phyloP scores from a whole-genome alignment of 140 eudicot genomes.

The Anethum foeniculum region DNA sequence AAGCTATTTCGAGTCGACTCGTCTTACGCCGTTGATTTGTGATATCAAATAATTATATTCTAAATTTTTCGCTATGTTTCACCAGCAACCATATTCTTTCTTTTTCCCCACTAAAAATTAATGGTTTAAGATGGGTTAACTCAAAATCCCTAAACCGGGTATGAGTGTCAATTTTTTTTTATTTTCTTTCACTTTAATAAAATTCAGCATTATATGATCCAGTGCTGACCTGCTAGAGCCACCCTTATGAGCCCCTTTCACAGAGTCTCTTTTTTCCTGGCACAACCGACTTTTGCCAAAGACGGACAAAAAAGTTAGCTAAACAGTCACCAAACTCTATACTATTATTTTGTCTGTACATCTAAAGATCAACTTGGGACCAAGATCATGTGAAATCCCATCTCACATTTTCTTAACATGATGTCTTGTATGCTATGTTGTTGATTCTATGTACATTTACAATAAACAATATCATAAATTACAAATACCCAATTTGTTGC shows the following conservation, averaged over 20 bases:
- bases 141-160: neutral
- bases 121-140: neutral
- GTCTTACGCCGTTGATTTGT: neutral
- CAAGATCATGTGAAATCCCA: neutral
- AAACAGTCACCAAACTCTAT: neutral
- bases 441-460: constrained; percentile 4
- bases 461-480: neutral
- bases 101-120: neutral
- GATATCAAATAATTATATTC: no score
- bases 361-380: neutral
- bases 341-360: neutral
- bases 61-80: neutral
- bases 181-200: neutral
- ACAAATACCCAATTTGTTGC: neutral
- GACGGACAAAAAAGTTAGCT: neutral
- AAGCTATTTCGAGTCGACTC: neutral
- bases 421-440: neutral
- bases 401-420: neutral
- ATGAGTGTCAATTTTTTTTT: neutral
- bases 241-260: neutral
- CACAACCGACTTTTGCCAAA: neutral
- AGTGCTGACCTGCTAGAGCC: neutral
- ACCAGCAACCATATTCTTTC: no score
- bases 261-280: neutral
- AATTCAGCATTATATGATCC: neutral